phyloP scores from a whole-genome alignment of 1,284 basidiomycete species.

The Irpex rosettiformis region DNA sequence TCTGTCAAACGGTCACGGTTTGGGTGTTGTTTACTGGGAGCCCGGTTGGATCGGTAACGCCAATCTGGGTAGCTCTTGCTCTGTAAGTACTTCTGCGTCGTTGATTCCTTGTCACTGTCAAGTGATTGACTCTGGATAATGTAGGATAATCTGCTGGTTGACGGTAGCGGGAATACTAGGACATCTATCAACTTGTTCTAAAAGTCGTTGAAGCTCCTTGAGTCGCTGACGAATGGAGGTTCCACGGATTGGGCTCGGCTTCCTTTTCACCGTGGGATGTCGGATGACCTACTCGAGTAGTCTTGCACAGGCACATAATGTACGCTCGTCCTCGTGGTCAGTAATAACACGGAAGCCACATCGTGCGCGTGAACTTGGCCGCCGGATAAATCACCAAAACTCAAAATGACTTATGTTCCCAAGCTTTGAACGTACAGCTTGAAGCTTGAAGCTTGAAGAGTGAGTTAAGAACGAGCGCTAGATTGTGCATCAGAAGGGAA shows the following conservation, averaged over 20 bases:
- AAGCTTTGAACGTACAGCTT: too few species aligned
- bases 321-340: too few species aligned
- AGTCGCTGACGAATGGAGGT: neutral
- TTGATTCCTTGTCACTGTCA: neutral
- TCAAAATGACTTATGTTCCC: too few species aligned
- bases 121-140: neutral
- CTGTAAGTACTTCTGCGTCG: constrained; percentile 35
- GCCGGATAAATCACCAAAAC: too few species aligned
- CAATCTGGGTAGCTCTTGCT: constrained; percentile 49
- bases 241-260: neutral
- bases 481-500: too few species aligned
- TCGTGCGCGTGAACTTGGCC: too few species aligned
- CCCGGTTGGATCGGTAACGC: constrained; percentile 63
- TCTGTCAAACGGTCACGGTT: constrained; percentile 44
- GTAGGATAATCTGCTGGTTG: constrained; percentile 33
- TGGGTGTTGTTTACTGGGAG: constrained; percentile 55
- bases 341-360: too few species aligned
- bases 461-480: too few species aligned
- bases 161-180: constrained; percentile 28
- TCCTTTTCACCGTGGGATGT: neutral
- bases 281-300: too few species aligned
- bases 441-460: too few species aligned
- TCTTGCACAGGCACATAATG: too few species aligned
- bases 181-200: constrained; percentile 32
- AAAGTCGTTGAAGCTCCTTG: neutral